Conservation (phyloP, 768 basidiomycete genomes). For the Naganishia friedmannii region DNA sequence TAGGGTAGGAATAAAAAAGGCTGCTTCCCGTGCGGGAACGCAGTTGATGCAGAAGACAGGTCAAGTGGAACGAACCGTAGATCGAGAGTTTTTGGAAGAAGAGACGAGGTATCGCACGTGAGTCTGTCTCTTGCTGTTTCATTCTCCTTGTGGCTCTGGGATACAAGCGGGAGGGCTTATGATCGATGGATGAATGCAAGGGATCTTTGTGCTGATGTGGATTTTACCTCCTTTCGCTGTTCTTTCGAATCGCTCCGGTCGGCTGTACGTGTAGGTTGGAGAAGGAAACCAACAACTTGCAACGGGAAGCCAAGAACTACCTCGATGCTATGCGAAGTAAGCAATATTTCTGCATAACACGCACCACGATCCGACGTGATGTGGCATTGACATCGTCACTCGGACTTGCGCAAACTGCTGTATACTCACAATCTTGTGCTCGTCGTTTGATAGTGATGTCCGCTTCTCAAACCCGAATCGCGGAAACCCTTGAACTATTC, state of each 20-base stretch:
- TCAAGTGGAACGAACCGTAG: constrained; percentile 92
- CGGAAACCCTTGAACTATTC: constrained; percentile 89
- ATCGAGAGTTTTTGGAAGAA: constrained; percentile 88
- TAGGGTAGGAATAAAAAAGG: constrained; percentile 73
- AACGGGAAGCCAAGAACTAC: constrained; percentile 93
- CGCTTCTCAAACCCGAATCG: constrained; percentile 82
- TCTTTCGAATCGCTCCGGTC: not conserved
- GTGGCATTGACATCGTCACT: constrained; percentile 9
- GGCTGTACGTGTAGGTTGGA: constrained; percentile 66
- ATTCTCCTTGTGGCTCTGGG: too few species aligned
- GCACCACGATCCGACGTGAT: too few species aligned
- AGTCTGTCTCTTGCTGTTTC: constrained; percentile 46
- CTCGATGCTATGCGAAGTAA: constrained; percentile 88
- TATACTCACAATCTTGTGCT: not conserved
- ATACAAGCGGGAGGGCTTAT: too few species aligned
- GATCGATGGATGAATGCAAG: too few species aligned
- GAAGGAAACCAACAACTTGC: constrained; percentile 88
- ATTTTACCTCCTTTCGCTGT: not conserved
- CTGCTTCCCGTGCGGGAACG: constrained; percentile 84
- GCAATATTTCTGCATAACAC: too few species aligned
- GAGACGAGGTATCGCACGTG: constrained; percentile 86
- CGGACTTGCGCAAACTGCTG: constrained; percentile 6
- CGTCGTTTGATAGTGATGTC: constrained; percentile 71
- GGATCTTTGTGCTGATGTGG: not conserved
- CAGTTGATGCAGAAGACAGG: constrained; percentile 97